These are phyloP conservation scores for Calonectria crousiana DNA, from an alignment of 2,329 filamentous ascomycete species.

Conservation along the genomic window DNA sequence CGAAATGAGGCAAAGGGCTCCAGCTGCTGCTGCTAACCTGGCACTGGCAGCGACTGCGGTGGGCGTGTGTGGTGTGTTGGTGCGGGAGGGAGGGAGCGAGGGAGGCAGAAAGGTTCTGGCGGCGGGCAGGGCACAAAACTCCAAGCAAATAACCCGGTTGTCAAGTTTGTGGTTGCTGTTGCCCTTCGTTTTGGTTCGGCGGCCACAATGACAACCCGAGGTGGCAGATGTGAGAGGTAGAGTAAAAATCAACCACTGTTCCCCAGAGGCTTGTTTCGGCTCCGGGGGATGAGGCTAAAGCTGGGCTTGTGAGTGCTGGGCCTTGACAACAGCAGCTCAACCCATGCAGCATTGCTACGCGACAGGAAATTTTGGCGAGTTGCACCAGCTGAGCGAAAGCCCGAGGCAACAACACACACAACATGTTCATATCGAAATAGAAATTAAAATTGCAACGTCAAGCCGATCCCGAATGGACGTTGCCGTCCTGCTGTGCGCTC, in stretches of 20 bases:
- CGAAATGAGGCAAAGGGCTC: slow-evolving; percentile 31
- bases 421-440: neutral
- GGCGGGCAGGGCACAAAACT: slow-evolving; percentile 20
- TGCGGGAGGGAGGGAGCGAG: slow-evolving; percentile 22
- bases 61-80: neutral
- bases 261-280: slow-evolving; percentile 17
- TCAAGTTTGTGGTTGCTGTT: neutral
- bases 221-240: slow-evolving; percentile 10
- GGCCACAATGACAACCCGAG: neutral
- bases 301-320: neutral
- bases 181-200: neutral
- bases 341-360: neutral
- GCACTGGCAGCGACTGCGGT: neutral
- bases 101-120: neutral
- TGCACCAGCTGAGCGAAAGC: neutral
- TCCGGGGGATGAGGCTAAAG: slow-evolving; percentile 15
- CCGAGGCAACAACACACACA: neutral
- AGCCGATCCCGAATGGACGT: neutral
- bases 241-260: neutral
- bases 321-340: neutral
- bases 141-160: slow-evolving; percentile 2
- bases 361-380: neutral
- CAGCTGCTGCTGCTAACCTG: neutral
- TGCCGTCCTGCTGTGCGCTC: slow-evolving; percentile 11
- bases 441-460: neutral